Percentiles rank a stretch among this genome's conserved stretches.
Conservation (phyloP, 2,329 filamentous ascomycete genomes). For the Sordariomycetes sp. region DNA sequence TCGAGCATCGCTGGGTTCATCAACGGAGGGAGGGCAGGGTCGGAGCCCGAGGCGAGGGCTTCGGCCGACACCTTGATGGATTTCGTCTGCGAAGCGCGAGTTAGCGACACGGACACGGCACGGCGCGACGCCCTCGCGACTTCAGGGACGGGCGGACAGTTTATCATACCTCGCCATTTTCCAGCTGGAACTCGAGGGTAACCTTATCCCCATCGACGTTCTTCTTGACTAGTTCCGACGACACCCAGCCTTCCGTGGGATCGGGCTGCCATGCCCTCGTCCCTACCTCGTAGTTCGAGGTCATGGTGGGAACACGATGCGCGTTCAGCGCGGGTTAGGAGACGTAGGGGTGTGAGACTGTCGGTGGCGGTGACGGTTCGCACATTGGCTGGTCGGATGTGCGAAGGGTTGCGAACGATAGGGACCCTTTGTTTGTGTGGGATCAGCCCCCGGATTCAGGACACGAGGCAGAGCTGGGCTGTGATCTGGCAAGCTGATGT, state of each 20-base stretch:
- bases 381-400: background rate
- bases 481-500: background rate
- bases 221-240: slow-evolving; percentile 88
- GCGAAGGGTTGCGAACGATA: background rate
- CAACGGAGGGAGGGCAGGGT: slow-evolving; percentile 73
- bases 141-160: background rate
- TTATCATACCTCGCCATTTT: slow-evolving; percentile 72
- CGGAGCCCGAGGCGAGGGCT: slow-evolving; percentile 66
- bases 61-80: slow-evolving; percentile 66
- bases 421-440: background rate
- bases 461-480: background rate
- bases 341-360: background rate
- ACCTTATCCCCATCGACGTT: slow-evolving; percentile 75
- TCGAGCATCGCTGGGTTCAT: slow-evolving; percentile 99
- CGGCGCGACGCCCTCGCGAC: background rate
- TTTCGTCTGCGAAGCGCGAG: slow-evolving; percentile 50
- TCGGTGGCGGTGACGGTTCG: background rate
- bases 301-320: slow-evolving; percentile 43
- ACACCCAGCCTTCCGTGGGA: slow-evolving; percentile 89
- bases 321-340: background rate
- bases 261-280: slow-evolving; percentile 98
- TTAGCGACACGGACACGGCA: background rate
- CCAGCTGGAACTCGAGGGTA: slow-evolving; percentile 75
- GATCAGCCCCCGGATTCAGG: background rate
- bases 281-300: slow-evolving; percentile 90